Conservation (phyloP, 768 basidiomycete genomes). For the Calvatia gigantea region DNA sequence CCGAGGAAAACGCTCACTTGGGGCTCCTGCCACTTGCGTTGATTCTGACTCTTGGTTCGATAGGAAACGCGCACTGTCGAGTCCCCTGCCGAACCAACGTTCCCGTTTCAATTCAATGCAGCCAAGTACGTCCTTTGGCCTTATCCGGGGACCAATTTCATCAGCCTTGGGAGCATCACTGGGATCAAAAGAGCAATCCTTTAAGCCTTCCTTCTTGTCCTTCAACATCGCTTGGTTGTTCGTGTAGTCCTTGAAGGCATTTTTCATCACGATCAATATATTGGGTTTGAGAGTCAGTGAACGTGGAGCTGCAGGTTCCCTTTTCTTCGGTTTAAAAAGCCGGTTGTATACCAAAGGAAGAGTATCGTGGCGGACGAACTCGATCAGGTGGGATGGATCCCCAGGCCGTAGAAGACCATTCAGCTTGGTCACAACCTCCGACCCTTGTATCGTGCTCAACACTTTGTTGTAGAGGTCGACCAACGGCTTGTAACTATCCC, state of each 20-base stretch:
- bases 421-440: neutral
- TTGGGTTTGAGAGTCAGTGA: neutral
- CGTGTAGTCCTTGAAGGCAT: neutral
- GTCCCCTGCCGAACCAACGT: too few species aligned
- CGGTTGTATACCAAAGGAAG: neutral
- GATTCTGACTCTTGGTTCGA: too few species aligned
- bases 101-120: too few species aligned
- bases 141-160: neutral
- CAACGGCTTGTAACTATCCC: neutral
- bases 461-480: neutral
- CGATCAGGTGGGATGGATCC: neutral
- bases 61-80: too few species aligned
- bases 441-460: neutral
- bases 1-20: too few species aligned
- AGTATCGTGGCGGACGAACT: neutral
- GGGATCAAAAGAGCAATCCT: neutral
- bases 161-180: too few species aligned
- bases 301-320: neutral
- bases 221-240: neutral
- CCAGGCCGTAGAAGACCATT: neutral
- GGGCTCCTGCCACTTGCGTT: too few species aligned
- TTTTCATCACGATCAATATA: neutral
- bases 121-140: too few species aligned
- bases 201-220: neutral
- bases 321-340: neutral